These are phyloP conservation scores for Bacidia gigantensis DNA, from an alignment of 495 filamentous ascomycete species.

Conservation along the genomic window DNA sequence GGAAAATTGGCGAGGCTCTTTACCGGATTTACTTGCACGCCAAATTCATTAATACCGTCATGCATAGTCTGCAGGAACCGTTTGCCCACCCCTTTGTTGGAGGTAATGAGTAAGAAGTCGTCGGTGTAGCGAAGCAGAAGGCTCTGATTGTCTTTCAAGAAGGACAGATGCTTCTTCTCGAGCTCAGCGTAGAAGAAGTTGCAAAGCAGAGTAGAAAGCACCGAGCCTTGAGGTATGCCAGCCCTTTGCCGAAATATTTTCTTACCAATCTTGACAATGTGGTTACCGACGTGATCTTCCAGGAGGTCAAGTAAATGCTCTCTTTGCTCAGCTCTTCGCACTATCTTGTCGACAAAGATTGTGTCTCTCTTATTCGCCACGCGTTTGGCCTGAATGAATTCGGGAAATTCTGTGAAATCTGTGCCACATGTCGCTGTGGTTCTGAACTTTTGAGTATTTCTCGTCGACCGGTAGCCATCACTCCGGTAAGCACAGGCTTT, in stretches of 20 bases:
- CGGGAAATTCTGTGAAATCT: slow-evolving; percentile 39
- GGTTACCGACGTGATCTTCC: slow-evolving; percentile 61
- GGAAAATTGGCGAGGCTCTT: slow-evolving; percentile 87
- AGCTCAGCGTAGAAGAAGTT: slow-evolving; percentile 90
- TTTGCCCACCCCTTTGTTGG: slow-evolving; percentile 44
- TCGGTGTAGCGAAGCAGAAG: slow-evolving; percentile 74
- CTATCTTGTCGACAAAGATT: slow-evolving; percentile 56
- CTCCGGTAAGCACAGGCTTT: slow-evolving; percentile 14
- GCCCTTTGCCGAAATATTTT: slow-evolving; percentile 75
- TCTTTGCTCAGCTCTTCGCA: slow-evolving; percentile 36
- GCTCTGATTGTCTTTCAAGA: slow-evolving; percentile 44
- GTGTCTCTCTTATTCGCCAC: slow-evolving; percentile 38
- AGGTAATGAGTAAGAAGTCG: slow-evolving; percentile 82
- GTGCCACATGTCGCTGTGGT: slow-evolving; percentile 39
- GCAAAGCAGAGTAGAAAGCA: slow-evolving; percentile 74
- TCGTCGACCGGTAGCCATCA: slow-evolving; percentile 18
- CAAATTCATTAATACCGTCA: slow-evolving; percentile 59
- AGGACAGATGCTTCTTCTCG: slow-evolving; percentile 53
- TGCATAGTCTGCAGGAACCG: slow-evolving; percentile 71
- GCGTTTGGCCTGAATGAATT: slow-evolving; percentile 36
- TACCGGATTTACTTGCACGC: slow-evolving; percentile 56
- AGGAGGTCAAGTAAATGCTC: slow-evolving; percentile 54
- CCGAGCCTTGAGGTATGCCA: slow-evolving; percentile 87
- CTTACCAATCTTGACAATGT: slow-evolving; percentile 81
- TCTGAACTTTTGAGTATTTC: slow-evolving; percentile 45